A percentile compares a stretch with the other conserved stretches of the same genome.
phyloP scores from a whole-genome alignment of 331 rosid genomes.

The Spiraea crenata region DNA sequence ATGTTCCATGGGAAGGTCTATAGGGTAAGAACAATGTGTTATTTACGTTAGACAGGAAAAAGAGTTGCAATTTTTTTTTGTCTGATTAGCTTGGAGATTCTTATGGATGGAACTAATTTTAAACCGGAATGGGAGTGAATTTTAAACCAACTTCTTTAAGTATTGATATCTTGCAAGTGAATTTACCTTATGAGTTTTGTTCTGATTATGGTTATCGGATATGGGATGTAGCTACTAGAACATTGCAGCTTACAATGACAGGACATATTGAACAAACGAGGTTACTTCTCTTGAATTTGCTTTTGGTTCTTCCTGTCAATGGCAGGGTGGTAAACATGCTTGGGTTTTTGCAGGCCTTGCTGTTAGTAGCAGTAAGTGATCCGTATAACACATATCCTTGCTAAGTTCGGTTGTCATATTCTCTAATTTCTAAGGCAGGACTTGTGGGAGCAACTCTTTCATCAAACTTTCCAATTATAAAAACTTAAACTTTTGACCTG shows the following conservation, averaged over 20 bases:
- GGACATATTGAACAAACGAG: slow-evolving; percentile 98
- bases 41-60: background rate
- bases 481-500: no score
- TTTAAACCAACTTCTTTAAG: background rate
- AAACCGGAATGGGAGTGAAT: background rate
- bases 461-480: no score
- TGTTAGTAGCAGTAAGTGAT: slow-evolving; percentile 69
- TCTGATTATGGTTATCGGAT: slow-evolving; percentile 59
- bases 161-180: slow-evolving; percentile 7
- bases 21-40: slow-evolving; percentile 47
- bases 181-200: background rate
- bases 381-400: no score
- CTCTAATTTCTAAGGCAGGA: no score
- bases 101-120: background rate
- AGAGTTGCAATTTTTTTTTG: background rate
- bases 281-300: slow-evolving; percentile 36
- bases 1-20: slow-evolving; percentile 98
- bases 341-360: slow-evolving; percentile 72
- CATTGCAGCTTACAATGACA: slow-evolving; percentile 80
- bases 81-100: background rate
- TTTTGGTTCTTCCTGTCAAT: slow-evolving; percentile 14
- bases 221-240: slow-evolving; percentile 95
- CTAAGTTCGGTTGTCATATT: no score
- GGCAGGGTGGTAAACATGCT: slow-evolving; percentile 9
- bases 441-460: no score